These are phyloP conservation scores for Citrullus amarus DNA, from an alignment of 306 rosid genomes.

Conservation along the genomic window DNA sequence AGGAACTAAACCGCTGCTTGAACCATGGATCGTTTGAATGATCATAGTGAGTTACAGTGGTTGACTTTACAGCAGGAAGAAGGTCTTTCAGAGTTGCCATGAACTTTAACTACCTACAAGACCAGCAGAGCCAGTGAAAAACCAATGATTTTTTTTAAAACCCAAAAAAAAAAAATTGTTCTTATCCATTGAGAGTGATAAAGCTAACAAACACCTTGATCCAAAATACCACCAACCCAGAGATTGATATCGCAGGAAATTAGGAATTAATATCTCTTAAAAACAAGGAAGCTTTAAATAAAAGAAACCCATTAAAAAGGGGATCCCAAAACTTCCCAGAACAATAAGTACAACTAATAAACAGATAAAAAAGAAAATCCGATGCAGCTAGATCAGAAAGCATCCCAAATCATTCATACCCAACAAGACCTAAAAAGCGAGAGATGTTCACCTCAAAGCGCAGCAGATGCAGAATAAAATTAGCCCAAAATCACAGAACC, in stretches of 20 bases:
- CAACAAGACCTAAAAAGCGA: neutral
- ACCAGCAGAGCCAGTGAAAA: neutral
- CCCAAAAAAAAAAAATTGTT: neutral
- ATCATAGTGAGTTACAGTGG: conserved; percentile 50
- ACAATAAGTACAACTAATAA: neutral
- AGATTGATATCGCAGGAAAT: neutral
- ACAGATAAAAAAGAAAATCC: neutral
- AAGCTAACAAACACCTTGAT: neutral
- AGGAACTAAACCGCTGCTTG: conserved; percentile 52
- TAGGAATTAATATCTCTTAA: neutral
- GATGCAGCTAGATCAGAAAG: neutral
- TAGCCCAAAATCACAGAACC: neutral
- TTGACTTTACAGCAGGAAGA: conserved; percentile 50
- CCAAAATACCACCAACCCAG: neutral
- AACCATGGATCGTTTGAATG: conserved; percentile 85
- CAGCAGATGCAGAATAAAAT: neutral
- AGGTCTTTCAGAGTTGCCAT: conserved; percentile 69
- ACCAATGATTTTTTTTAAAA: neutral
- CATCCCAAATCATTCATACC: neutral
- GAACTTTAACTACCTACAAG: neutral
- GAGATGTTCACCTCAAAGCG: neutral
- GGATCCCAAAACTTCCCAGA: neutral
- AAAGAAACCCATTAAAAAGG: neutral
- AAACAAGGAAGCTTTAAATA: neutral
- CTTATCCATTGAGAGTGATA: neutral